These are phyloP conservation scores for Lyophyllum decastes DNA, from an alignment of 768 basidiomycete species.

Conservation along the genomic window DNA sequence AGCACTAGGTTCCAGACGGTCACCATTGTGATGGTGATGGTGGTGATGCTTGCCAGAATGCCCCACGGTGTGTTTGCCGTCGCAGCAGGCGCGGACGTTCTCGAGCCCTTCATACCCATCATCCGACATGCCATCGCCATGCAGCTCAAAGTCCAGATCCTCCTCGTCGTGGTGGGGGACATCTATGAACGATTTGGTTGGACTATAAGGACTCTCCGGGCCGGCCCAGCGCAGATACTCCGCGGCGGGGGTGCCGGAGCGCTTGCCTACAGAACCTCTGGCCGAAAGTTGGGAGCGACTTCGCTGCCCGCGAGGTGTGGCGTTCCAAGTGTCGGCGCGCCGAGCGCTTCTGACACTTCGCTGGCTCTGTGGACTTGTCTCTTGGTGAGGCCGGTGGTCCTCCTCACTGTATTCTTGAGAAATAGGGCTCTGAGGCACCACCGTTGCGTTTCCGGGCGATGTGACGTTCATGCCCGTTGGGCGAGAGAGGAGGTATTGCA, in stretches of 20 bases:
- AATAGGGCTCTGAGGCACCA: conserved; percentile 49
- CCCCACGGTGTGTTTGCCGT: conserved; percentile 85
- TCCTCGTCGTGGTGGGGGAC: conserved; percentile 51
- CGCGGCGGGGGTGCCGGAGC: conserved; percentile 87
- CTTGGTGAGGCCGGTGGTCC: conserved; percentile 44
- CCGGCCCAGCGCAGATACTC: conserved; percentile 86
- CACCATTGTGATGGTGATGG: conserved; percentile 47
- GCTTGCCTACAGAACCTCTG: conserved; percentile 76
- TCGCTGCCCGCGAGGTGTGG: conserved; percentile 75
- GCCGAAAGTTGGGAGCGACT: conserved; percentile 80
- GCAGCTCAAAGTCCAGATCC: conserved; percentile 82
- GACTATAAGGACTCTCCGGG: conserved; percentile 78
- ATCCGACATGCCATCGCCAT: conserved; percentile 71
- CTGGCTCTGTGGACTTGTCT: conserved; percentile 73
- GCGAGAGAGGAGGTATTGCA: conserved; percentile 86
- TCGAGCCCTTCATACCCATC: conserved; percentile 90
- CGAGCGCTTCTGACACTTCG: conserved; percentile 64
- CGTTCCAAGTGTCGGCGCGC: conserved; percentile 67
- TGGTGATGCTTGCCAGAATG: conserved; percentile 55
- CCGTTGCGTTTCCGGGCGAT: conserved; percentile 37
- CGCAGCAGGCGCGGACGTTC: conserved; percentile 92
- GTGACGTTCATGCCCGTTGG: conserved; percentile 47
- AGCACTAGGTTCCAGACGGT: conserved; percentile 50
- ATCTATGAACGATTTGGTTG: conserved; percentile 67
- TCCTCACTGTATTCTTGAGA: conserved; percentile 52